Evolutionary conservation across 75 land plant species (phyloP).

Genomic region (Chamaecyparis obtusa): DNA sequence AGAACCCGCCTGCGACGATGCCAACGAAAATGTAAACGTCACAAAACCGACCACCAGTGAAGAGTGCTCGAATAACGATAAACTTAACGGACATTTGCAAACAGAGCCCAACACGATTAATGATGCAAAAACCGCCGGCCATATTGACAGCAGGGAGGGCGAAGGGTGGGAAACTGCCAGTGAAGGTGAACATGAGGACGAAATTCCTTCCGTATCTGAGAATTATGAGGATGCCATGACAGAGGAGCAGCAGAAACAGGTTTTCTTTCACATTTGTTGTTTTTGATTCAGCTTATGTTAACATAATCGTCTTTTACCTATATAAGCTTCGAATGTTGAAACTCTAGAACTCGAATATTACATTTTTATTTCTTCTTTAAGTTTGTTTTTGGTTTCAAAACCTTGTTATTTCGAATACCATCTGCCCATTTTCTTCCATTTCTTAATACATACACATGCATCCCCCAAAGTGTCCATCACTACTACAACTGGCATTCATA

Average conservation of each 20-base stretch:
- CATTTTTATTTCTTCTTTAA: too few species aligned
- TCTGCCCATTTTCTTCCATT: not conserved
- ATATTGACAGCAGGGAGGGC: conserved; percentile 12
- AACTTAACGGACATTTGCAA: not conserved
- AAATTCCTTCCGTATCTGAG: not conserved
- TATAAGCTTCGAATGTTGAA: not conserved
- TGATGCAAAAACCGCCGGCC: not conserved
- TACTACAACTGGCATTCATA: not conserved
- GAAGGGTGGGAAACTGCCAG: conserved; percentile 60
- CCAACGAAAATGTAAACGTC: not conserved
- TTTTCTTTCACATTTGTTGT: not conserved
- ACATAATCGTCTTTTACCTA: not conserved
- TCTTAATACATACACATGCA: not conserved
- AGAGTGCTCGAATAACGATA: not conserved
- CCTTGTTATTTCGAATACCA: not conserved
- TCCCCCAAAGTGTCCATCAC: not conserved
- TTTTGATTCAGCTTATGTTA: not conserved
- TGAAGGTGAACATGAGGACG: conserved; percentile 33
- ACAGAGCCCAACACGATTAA: not conserved
- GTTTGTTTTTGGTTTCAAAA: not conserved
- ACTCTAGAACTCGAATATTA: too few species aligned
- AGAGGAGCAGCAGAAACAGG: conserved; percentile 48
- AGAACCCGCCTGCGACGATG: not conserved
- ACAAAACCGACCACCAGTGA: not conserved
- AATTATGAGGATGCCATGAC: conserved; percentile 32